These are phyloP conservation scores for Rosellinia necatrix DNA, from an alignment of 2,329 filamentous ascomycete species.

Conservation along the genomic window DNA sequence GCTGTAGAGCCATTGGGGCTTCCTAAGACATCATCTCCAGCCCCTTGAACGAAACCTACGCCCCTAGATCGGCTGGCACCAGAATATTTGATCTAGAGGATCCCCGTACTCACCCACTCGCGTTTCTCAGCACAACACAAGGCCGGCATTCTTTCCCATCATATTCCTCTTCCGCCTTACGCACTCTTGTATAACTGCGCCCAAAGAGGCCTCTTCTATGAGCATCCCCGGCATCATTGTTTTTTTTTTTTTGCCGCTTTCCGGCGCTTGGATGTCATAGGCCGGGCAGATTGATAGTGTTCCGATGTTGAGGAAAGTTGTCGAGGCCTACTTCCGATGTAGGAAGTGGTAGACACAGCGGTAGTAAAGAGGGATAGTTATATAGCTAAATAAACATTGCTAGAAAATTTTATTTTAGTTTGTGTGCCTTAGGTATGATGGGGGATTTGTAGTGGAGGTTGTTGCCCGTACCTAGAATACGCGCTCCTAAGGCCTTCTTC, in stretches of 20 bases:
- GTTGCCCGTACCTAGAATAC: too few species aligned
- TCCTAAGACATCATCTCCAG: too few species aligned
- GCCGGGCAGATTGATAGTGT: slow-evolving; percentile 23
- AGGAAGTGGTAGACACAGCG: neutral
- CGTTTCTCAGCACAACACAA: neutral
- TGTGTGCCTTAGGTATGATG: too few species aligned
- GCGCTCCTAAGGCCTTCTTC: too few species aligned
- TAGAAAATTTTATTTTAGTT: neutral
- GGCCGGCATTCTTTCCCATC: slow-evolving; percentile 26
- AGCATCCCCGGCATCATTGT: slow-evolving; percentile 25
- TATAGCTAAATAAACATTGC: neutral
- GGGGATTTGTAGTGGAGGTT: too few species aligned
- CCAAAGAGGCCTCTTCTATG: slow-evolving; percentile 23
- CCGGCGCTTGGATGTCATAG: slow-evolving; percentile 23
- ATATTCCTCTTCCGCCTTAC: slow-evolving; percentile 26
- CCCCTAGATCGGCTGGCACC: too few species aligned
- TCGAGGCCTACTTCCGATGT: neutral
- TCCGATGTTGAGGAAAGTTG: slow-evolving; percentile 28
- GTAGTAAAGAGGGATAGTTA: neutral
- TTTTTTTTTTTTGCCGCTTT: slow-evolving; percentile 19
- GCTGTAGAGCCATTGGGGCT: neutral
- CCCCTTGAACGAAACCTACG: too few species aligned
- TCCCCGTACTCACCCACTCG: neutral
- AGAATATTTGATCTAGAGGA: too few species aligned
- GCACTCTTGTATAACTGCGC: slow-evolving; percentile 19